Evolutionary conservation across 768 basidiomycete genomes (phyloP).

Genomic region (Russula sp.): DNA sequence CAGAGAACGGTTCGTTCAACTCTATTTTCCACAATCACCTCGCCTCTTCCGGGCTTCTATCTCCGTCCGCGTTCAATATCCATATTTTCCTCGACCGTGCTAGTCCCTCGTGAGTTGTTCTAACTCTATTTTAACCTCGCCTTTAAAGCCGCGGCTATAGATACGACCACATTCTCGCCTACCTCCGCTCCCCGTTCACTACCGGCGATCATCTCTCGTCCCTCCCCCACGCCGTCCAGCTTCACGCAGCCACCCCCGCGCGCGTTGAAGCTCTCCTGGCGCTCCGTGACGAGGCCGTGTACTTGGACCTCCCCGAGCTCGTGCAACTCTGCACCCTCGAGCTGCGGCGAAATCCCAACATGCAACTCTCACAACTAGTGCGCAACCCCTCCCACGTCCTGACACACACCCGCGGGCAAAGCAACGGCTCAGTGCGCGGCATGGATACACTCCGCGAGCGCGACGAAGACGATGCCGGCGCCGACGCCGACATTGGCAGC

Average conservation of each 20-base stretch:
- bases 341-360: conserved; percentile 40
- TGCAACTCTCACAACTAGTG: conserved; percentile 14
- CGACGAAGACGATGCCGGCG: conserved; percentile 29
- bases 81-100: conserved; percentile 77
- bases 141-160: conserved; percentile 31
- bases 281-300: conserved; percentile 71
- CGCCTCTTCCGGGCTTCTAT: conserved; percentile 48
- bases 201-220: conserved; percentile 40
- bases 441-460: conserved; percentile 54
- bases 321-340: conserved; percentile 61
- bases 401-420: conserved; percentile 39
- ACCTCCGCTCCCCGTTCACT: conserved; percentile 53
- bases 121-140: not conserved
- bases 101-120: conserved; percentile 60
- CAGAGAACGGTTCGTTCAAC: conserved; percentile 37
- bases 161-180: conserved; percentile 62
- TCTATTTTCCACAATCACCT: conserved; percentile 57
- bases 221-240: conserved; percentile 55
- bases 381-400: conserved; percentile 20
- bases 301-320: conserved; percentile 61
- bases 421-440: conserved; percentile 52
- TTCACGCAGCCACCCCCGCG: conserved; percentile 33
- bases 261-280: conserved; percentile 56
- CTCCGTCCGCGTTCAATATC: conserved; percentile 37
- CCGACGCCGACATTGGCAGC: conserved; percentile 7